Evolutionary conservation across 108 stramenopile species (phyloP).

Genomic region (Conticribra guillardii): DNA sequence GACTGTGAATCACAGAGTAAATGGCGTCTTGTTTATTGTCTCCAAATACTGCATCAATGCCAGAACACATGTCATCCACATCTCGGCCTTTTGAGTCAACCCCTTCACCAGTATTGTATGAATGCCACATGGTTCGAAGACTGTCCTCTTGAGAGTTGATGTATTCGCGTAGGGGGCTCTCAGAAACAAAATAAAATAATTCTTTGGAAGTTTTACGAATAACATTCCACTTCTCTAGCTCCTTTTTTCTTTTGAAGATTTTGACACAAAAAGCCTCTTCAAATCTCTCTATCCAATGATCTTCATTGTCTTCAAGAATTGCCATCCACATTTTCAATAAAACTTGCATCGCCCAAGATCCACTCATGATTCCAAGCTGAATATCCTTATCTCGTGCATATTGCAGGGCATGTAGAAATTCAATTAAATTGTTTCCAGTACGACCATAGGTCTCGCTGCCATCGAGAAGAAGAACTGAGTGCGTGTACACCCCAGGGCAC

Average conservation of each 20-base stretch:
- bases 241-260: slow-evolving; percentile 13
- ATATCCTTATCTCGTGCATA: slow-evolving; percentile 31
- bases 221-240: slow-evolving; percentile 12
- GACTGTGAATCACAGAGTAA: slow-evolving; percentile 30
- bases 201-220: slow-evolving; percentile 23
- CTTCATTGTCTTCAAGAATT: slow-evolving; percentile 14
- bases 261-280: slow-evolving; percentile 42
- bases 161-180: slow-evolving; percentile 15
- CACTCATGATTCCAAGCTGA: slow-evolving; percentile 24
- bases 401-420: slow-evolving; percentile 51
- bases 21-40: neutral
- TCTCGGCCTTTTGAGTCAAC: neutral
- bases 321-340: slow-evolving; percentile 49
- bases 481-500: neutral
- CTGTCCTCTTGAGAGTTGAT: slow-evolving; percentile 31
- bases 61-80: slow-evolving; percentile 23
- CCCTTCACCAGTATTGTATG: slow-evolving; percentile 23
- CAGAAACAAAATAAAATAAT: slow-evolving; percentile 25
- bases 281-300: slow-evolving; percentile 22
- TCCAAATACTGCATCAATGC: slow-evolving; percentile 17
- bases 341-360: slow-evolving; percentile 31
- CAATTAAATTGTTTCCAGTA: slow-evolving; percentile 42
- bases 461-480: slow-evolving; percentile 8
- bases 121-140: slow-evolving; percentile 19
- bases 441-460: slow-evolving; percentile 22